Percentiles rank a stretch among this genome's conserved stretches.
phyloP scores from a whole-genome alignment of 768 basidiomycete species.

The Lactarius trivialis region DNA sequence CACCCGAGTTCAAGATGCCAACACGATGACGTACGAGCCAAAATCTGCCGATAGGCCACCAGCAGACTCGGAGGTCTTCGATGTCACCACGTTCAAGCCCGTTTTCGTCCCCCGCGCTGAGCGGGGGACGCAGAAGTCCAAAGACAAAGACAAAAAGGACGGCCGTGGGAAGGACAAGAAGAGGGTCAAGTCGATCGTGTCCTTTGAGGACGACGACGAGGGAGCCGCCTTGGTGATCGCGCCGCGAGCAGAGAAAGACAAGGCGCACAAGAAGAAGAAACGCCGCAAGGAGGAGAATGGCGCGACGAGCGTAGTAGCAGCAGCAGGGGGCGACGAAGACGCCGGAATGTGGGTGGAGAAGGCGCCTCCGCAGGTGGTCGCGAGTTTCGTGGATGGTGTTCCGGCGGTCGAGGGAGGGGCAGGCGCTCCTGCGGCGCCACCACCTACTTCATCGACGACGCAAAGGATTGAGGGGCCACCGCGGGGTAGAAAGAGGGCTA shows the following conservation, averaged over 20 bases:
- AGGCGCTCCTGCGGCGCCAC: neutral
- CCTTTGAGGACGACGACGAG: conserved; percentile 74
- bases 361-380: conserved; percentile 45
- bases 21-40: conserved; percentile 11
- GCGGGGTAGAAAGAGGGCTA: conserved; percentile 25
- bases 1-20: conserved; percentile 8
- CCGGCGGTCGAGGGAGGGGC: neutral
- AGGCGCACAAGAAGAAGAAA: conserved; percentile 37
- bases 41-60: conserved; percentile 2
- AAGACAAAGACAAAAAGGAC: conserved; percentile 5
- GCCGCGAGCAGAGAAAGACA: conserved; percentile 27
- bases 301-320: conserved; percentile 30
- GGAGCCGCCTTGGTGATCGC: conserved; percentile 30
- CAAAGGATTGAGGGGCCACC: conserved; percentile 18
- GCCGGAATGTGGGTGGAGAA: conserved; percentile 61
- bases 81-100: conserved; percentile 78
- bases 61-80: conserved; percentile 30
- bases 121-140: conserved; percentile 32
- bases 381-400: conserved; percentile 26
- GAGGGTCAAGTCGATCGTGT: conserved; percentile 52
- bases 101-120: conserved; percentile 68
- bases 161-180: conserved; percentile 42
- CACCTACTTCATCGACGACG: neutral
- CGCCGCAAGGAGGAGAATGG: conserved; percentile 31
- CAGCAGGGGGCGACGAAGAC: conserved; percentile 38